A percentile compares a stretch with the other conserved stretches of the same genome.
These are phyloP conservation scores for Candida nitratophila DNA, from an alignment of 805 yeast species.

Conservation along the genomic window DNA sequence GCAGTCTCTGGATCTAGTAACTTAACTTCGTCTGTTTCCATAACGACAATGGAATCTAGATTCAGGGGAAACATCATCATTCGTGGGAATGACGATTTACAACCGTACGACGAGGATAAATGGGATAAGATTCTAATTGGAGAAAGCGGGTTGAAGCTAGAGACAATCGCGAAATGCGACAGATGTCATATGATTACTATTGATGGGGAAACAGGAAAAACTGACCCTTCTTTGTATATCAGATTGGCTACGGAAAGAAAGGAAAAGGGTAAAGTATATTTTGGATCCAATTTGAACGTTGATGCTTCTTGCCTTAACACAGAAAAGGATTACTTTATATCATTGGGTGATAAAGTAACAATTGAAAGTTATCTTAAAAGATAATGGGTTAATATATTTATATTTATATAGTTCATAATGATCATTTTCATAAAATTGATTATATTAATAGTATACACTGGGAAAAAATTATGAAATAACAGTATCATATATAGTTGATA, in stretches of 20 bases:
- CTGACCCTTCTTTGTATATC: conserved; percentile 26
- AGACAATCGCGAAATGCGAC: conserved; percentile 26
- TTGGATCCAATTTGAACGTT: conserved; percentile 27
- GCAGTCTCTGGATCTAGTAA: conserved; percentile 1
- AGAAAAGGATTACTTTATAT: conserved; percentile 1
- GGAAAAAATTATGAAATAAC: too few species aligned
- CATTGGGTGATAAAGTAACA: conserved; percentile 11
- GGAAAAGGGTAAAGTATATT: conserved; percentile 29
- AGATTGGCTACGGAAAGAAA: conserved; percentile 28
- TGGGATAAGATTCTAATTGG: conserved; percentile 23
- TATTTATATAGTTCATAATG: background rate
- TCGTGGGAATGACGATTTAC: conserved; percentile 9
- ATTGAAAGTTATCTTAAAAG: background rate
- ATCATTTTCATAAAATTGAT: too few species aligned
- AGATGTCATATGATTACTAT: conserved; percentile 41
- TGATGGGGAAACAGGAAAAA: conserved; percentile 26
- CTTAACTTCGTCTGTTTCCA: background rate
- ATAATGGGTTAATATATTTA: background rate
- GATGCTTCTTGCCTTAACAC: conserved; percentile 7
- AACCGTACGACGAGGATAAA: conserved; percentile 31
- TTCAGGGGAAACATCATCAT: conserved; percentile 35
- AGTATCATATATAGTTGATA: too few species aligned
- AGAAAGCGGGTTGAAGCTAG: conserved; percentile 5
- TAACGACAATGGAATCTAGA: conserved; percentile 8
- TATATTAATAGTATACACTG: background rate